Conservation (phyloP, 352 stramenopile genomes). For the Phytopythium oedochilum region DNA sequence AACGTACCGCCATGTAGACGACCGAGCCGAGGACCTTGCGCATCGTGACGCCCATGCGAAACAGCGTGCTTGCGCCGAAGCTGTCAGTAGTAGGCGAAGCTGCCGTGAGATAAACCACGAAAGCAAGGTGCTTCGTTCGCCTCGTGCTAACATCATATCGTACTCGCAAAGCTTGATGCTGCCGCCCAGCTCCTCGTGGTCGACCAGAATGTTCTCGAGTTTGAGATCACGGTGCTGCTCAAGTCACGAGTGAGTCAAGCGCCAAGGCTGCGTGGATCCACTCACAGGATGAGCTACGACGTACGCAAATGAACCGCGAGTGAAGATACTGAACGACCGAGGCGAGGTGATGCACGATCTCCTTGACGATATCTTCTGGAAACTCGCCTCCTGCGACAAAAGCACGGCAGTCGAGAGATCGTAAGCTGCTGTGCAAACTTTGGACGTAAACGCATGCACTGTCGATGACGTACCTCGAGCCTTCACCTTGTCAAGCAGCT, state of each 20-base stretch:
- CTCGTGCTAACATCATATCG: not conserved
- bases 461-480: conserved; percentile 11
- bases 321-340: conserved; percentile 81
- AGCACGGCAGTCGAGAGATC: too few relatives aligned
- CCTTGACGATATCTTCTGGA: conserved; percentile 49
- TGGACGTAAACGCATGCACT: too few relatives aligned
- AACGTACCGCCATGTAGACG: conserved; percentile 77
- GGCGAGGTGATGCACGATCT: conserved; percentile 54
- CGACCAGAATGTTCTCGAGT: conserved; percentile 80
- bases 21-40: conserved; percentile 73
- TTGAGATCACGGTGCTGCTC: conserved; percentile 73
- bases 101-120: not conserved
- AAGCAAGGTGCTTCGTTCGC: too few relatives aligned
- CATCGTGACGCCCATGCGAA: conserved; percentile 74
- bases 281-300: too few relatives aligned
- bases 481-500: conserved; percentile 68
- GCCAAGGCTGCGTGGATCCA: too few relatives aligned
- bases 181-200: conserved; percentile 37
- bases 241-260: not conserved
- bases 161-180: conserved; percentile 83
- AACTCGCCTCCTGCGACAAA: conserved; percentile 26
- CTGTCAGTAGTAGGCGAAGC: conserved; percentile 16
- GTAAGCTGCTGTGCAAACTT: too few relatives aligned
- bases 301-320: conserved; percentile 74
- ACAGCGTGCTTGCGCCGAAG: conserved; percentile 76